Evolutionary conservation across 352 stramenopile species (phyloP).

Genomic region (Lagenidium sp.): DNA sequence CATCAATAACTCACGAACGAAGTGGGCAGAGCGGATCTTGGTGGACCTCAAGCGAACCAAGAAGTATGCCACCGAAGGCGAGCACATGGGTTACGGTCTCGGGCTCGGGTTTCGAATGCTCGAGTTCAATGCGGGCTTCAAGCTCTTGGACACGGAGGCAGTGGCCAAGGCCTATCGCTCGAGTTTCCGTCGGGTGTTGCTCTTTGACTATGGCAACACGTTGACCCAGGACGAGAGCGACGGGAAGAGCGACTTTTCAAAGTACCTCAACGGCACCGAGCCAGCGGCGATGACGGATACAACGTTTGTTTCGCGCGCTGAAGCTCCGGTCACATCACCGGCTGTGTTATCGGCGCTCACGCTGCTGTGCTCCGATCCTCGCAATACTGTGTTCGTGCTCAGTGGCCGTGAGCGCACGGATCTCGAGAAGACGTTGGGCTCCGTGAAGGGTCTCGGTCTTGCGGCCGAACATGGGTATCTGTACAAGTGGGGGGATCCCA

Average conservation of each 20-base stretch:
- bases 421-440: constrained; percentile 90
- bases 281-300: constrained; percentile 12
- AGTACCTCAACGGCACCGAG: constrained; percentile 59
- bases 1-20: constrained; percentile 90
- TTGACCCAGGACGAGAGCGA: constrained; percentile 86
- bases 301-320: constrained; percentile 23
- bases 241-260: constrained; percentile 63
- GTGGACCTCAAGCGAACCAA: constrained; percentile 95
- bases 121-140: constrained; percentile 95
- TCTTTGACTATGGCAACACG: constrained; percentile 99
- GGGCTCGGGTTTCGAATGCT: constrained; percentile 95
- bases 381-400: constrained; percentile 99
- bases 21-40: constrained; percentile 97
- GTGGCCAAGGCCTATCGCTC: constrained; percentile 87
- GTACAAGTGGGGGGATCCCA: constrained; percentile 90
- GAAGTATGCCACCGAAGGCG: constrained; percentile 80
- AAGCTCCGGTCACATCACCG: constrained; percentile 36
- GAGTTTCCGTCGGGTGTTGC: constrained; percentile 87
- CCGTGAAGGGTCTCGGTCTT: constrained; percentile 93
- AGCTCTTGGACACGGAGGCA: constrained; percentile 87
- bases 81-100: constrained; percentile 92
- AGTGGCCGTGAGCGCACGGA: constrained; percentile 94
- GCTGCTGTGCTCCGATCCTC: constrained; percentile 89
- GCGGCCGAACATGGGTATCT: constrained; percentile 98
- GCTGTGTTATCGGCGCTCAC: constrained; percentile 87